Base-by-base conservation (phyloP, 2,329 filamentous ascomycete genomes). In the Ophiostoma ips region DNA sequence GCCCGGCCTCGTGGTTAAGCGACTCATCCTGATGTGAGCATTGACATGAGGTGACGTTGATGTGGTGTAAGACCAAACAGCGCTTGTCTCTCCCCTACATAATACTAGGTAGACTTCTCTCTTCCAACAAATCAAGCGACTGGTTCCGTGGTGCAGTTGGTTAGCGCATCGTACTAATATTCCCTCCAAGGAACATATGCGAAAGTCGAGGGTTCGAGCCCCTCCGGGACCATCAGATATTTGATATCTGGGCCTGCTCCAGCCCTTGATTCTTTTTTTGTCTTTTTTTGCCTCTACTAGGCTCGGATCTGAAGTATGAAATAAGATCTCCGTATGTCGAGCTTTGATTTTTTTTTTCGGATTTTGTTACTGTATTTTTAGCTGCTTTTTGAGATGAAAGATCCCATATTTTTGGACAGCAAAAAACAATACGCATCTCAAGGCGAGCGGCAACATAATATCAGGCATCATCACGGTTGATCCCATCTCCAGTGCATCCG, bases 121-220 rank as follows among this genome's bases (percentile, higher is more conserved):
- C 10, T 3, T 50, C 24, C 34, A 50, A 48, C 45, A 50, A 50
- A 53, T 49, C 38, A 53, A 44, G 21, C 43, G 38, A 53, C 19
- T 44, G 55, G 55, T 56, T 56, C 55, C 55, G 55, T 56, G 55
- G 55, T 56, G 55, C 55, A 56, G 55, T 56, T 56, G 54, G 54
- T 56, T 56, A 56, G 54, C 54, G 54, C 54, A 56, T 56, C 54
- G 54, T 56, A 56, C 54, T 56, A 56, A 56, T 56, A 56, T 56
- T 49, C 36, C 40, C 38, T 43, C 40, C 38, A 15, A 34, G 33
- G 51, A 53, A 54, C 47, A 44, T 34, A 56, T 56, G 54, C 54
- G 54, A 56, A 56, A 56, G 54, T 56, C 54, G 54, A 56, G 54
- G 52, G 54, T 56, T 56, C 54, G 54, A 56, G 52, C 54, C 55